phyloP scores from a whole-genome alignment of 352 stramenopile species.

The Phytopythium boreale region DNA sequence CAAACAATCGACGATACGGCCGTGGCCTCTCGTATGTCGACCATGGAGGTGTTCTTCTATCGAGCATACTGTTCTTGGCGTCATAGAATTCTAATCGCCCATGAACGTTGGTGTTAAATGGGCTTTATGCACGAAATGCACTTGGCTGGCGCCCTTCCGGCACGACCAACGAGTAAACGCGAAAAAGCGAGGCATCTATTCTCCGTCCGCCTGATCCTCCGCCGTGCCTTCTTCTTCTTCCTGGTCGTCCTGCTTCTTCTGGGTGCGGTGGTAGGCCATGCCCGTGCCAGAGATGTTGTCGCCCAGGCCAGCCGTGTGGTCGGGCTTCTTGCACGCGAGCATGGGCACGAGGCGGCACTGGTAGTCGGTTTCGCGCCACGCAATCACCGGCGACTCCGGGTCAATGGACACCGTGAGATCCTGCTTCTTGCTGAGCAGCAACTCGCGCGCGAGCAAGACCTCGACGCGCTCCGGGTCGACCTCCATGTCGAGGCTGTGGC shows the following conservation, averaged over 20 bases:
- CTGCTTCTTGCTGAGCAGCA: slow-evolving; percentile 57
- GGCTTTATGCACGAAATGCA: not conserved
- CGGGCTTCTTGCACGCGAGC: slow-evolving; percentile 78
- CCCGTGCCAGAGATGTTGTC: slow-evolving; percentile 87
- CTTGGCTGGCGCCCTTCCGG: not conserved
- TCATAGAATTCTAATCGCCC: slow-evolving; percentile 1
- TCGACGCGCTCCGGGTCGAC: slow-evolving; percentile 73
- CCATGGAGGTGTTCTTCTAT: no score
- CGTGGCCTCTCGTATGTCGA: no score
- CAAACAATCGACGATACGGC: not conserved
- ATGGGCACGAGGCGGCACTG: slow-evolving; percentile 77
- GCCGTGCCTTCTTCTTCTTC: slow-evolving; percentile 1
- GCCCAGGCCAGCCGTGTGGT: slow-evolving; percentile 75
- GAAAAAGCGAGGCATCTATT: not conserved
- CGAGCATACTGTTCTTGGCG: not conserved
- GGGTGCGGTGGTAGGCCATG: slow-evolving; percentile 72
- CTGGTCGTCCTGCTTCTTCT: slow-evolving; percentile 31
- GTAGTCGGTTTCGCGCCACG: slow-evolving; percentile 72
- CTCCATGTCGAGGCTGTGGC: slow-evolving; percentile 59
- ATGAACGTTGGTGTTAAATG: not conserved
- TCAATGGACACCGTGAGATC: slow-evolving; percentile 57
- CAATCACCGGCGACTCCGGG: slow-evolving; percentile 58
- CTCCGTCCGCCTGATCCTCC: not conserved
- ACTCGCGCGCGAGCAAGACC: slow-evolving; percentile 47
- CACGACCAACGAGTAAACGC: not conserved